A percentile compares a stretch with the other conserved stretches of the same genome.
Conservation (phyloP, 192 early-diverging fungal species). For the Chytriomyces sp. region DNA sequence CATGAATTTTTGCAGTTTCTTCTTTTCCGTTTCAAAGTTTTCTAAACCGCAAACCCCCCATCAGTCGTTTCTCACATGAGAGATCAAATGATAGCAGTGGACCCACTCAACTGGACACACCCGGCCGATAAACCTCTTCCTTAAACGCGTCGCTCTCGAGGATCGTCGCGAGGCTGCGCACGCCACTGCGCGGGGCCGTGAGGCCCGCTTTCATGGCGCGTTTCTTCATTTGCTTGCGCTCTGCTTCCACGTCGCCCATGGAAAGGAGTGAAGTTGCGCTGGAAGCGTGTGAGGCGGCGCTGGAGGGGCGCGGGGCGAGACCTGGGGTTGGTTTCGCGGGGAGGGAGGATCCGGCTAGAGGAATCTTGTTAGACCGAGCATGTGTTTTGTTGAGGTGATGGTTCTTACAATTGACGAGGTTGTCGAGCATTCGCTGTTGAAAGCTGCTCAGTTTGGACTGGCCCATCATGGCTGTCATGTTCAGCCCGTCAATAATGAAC, state of each 20-base stretch:
- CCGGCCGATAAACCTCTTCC: conserved; percentile 38
- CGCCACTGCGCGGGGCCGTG: neutral
- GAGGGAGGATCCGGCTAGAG: conserved; percentile 22
- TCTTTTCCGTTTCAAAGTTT: conserved; percentile 37
- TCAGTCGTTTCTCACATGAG: neutral
- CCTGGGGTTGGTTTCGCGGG: conserved; percentile 30
- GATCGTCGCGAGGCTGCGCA: conserved; percentile 40
- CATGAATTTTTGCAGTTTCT: conserved; percentile 34
- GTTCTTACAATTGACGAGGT: conserved; percentile 27
- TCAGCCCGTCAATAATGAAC: neutral
- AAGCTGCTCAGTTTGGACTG: conserved; percentile 46
- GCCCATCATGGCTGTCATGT: conserved; percentile 49
- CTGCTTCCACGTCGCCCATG: conserved; percentile 11
- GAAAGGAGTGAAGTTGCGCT: neutral
- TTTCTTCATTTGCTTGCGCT: conserved; percentile 25
- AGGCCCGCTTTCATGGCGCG: conserved; percentile 9
- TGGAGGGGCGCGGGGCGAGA: conserved; percentile 12
- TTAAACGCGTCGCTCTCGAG: conserved; percentile 40
- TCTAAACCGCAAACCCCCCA: conserved; percentile 12
- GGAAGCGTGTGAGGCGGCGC: neutral
- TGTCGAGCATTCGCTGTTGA: conserved; percentile 46
- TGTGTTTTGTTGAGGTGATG: neutral
- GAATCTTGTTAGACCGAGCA: neutral
- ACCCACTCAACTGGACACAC: conserved; percentile 16
- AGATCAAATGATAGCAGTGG: neutral